Evolutionary conservation across 805 yeast genomes (phyloP), one percentile per base, ranked within the genome.

Genomic region (Kuraishia ogatae): DNA sequence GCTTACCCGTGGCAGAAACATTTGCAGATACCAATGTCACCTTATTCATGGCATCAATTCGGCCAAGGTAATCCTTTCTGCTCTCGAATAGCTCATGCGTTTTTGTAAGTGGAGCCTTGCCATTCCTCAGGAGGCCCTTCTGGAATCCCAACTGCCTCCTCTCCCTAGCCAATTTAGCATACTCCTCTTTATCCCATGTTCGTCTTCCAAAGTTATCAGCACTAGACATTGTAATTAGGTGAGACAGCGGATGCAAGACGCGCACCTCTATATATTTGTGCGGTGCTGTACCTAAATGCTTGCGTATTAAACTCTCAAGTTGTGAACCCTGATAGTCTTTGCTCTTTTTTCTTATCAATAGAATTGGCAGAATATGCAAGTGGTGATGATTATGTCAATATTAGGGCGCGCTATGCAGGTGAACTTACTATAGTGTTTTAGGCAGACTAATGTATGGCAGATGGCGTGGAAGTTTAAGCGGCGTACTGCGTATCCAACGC

Each of bases 121-220:
- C 59, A 58, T 10, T 61, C 53, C n/a, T 60, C 48, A n/a, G 56
- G 20, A 19, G 48, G 17, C 53, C 47, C 8, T 21, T 47, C 28
- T 53, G 54, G 19, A 48, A 52, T 29, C 55, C 51, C 23, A 53
- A 50, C 17, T 35, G 43, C 23, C 54, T 35, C 24, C 67, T 62
- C 7, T 64, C 65, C 48, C 66, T 67, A 0, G 85, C 83, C 43
- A 72, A 72, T 51, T 73, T 62, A 0, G 79, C 83, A 61, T 84
- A 87, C 35, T 81, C 87, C 22, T 83, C 84, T 52, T 79, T 80
- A 59, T 88, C 80, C 96, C 96, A 88, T 1, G 84, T 79, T 57
- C 83, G 75, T 56, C 96, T 72, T 0, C 94, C 96, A 66, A 39
- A 54, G 43, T 35, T 35, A 17, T 35, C 43, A 13, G 43, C 43